These are phyloP conservation scores for Lomentospora prolificans DNA, from an alignment of 2,329 filamentous ascomycete species.

Conservation along the genomic window DNA sequence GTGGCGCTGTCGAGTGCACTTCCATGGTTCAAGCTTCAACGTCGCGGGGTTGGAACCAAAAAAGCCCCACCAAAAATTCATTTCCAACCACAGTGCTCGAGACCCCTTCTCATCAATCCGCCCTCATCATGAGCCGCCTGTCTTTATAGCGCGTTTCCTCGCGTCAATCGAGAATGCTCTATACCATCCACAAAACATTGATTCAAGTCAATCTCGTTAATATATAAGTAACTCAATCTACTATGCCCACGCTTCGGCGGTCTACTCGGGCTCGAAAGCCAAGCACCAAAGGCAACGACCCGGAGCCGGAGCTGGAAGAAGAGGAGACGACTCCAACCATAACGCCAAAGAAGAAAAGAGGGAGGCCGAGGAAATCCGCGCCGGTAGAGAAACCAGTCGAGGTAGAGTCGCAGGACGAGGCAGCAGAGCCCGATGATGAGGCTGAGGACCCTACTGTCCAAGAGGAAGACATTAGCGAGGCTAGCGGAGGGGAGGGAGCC, in stretches of 20 bases:
- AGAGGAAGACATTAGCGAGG: background rate
- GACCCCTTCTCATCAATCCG: no score
- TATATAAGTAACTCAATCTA: no score
- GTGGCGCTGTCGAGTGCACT: no score
- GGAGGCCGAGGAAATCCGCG: conserved; percentile 11
- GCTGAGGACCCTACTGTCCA: background rate
- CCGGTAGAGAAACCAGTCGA: conserved; percentile 15
- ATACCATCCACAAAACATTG: no score
- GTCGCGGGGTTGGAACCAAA: no score
- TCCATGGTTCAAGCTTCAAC: no score
- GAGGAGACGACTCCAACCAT: conserved; percentile 11
- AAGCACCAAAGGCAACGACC: conserved; percentile 14
- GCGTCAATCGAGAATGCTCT: no score
- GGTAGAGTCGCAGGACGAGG: background rate
- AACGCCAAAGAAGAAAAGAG: conserved; percentile 15
- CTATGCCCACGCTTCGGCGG: background rate
- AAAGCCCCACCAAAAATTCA: background rate
- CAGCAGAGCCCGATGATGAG: background rate
- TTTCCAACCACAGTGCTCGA: background rate
- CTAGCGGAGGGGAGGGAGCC: conserved; percentile 11
- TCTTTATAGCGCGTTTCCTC: no score
- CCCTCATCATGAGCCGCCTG: no score
- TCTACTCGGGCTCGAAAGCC: conserved; percentile 11
- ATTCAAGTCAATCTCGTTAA: no score
- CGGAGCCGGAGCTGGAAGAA: conserved; percentile 3